Evolutionary conservation across 1,139 yeast genomes (phyloP).

Genomic region (Geotrichum histeridarum): DNA sequence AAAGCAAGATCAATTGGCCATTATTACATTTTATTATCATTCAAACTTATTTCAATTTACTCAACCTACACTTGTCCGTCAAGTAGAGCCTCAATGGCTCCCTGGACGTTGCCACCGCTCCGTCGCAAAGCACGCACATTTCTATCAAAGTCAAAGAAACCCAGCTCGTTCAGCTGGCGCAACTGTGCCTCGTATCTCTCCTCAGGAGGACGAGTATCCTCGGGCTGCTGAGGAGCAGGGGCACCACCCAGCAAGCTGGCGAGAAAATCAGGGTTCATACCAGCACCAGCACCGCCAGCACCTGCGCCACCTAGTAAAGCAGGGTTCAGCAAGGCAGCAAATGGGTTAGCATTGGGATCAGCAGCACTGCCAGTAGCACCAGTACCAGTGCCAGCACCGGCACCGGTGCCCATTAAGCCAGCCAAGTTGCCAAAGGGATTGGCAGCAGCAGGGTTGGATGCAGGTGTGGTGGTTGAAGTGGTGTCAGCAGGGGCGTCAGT

Average conservation of each 20-base stretch:
- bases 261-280: constrained; percentile 26
- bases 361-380: constrained; percentile 23
- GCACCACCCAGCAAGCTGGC: constrained; percentile 26
- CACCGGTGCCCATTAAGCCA: constrained; percentile 25
- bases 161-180: constrained; percentile 93
- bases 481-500: no score
- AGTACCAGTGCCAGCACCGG: constrained; percentile 23
- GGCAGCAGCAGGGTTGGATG: constrained; percentile 20
- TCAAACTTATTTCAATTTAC: background rate
- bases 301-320: constrained; percentile 19
- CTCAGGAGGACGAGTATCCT: constrained; percentile 89
- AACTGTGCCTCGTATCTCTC: constrained; percentile 87
- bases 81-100: constrained; percentile 85
- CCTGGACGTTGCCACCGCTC: constrained; percentile 95
- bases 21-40: background rate
- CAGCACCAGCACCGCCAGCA: constrained; percentile 18
- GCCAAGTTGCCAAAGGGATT: constrained; percentile 29
- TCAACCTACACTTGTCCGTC: constrained; percentile 48
- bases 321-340: constrained; percentile 24
- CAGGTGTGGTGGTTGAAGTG: constrained; percentile 22
- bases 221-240: constrained; percentile 36
- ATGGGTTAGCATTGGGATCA: constrained; percentile 26
- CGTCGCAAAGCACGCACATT: constrained; percentile 89
- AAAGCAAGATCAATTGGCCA: no score
- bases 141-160: constrained; percentile 87